Percentiles rank a stretch among this genome's conserved stretches.
Conservation (phyloP, 805 yeast species). For the Lipomyces oligophaga region DNA sequence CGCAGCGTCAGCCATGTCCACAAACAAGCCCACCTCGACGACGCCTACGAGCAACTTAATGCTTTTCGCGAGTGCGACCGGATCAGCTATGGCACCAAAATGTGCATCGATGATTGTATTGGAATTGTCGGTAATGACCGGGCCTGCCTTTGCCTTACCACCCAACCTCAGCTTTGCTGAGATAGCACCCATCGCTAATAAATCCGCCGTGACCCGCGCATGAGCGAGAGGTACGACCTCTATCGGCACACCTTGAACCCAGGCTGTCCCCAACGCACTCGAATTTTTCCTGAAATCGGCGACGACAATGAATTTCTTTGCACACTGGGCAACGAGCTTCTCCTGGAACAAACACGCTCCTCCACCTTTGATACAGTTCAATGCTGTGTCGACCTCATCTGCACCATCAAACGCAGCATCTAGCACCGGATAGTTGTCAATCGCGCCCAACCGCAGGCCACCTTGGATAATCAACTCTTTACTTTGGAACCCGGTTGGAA, state of each 20-base stretch:
- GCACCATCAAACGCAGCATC: slow-evolving; percentile 99
- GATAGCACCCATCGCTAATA: slow-evolving; percentile 60
- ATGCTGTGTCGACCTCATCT: slow-evolving; percentile 80
- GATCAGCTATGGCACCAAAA: slow-evolving; percentile 65
- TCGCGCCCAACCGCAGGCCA: slow-evolving; percentile 70
- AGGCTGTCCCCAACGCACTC: slow-evolving; percentile 64
- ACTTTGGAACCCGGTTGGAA: slow-evolving; percentile 97
- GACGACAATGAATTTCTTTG: slow-evolving; percentile 74
- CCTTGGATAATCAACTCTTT: slow-evolving; percentile 78
- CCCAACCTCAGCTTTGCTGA: slow-evolving; percentile 73
- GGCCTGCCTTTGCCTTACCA: slow-evolving; percentile 91
- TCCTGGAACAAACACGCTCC: slow-evolving; percentile 98
- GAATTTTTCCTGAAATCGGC: slow-evolving; percentile 90
- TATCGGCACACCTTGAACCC: slow-evolving; percentile 92
- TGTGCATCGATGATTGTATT: slow-evolving; percentile 91
- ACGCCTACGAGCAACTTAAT: slow-evolving; percentile 84
- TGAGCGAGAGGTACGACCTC: slow-evolving; percentile 91
- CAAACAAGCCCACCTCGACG: slow-evolving; percentile 91
- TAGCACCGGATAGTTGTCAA: slow-evolving; percentile 71
- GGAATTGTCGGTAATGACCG: slow-evolving; percentile 92
- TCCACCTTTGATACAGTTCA: slow-evolving; percentile 95
- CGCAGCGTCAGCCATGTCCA: slow-evolving; percentile 66
- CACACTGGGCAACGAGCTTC: slow-evolving; percentile 81
- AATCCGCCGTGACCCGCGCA: slow-evolving; percentile 65
- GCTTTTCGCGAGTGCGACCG: slow-evolving; percentile 50